These are phyloP conservation scores for Ascodesmis nigricans DNA, from an alignment of 495 filamentous ascomycete genomes.

Conservation along the genomic window DNA sequence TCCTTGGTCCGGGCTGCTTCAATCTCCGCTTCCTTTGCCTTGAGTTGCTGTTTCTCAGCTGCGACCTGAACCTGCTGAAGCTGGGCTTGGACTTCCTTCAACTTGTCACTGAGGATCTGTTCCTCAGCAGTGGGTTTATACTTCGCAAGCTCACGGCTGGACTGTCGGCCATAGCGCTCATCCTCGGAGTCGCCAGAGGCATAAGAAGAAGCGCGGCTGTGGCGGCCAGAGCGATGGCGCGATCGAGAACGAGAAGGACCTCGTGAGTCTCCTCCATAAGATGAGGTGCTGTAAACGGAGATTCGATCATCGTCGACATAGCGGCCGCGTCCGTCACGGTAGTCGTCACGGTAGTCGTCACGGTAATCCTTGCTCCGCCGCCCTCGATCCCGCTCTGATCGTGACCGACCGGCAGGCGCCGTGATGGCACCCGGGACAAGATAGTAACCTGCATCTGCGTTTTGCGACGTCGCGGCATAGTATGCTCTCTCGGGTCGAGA, in stretches of 20 bases:
- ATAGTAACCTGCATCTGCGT: background rate
- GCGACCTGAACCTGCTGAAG: conserved; percentile 13
- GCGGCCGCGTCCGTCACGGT: background rate
- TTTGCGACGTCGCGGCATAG: too few relatives aligned
- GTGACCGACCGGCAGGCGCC: conserved; percentile 1
- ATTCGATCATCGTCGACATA: conserved; percentile 1
- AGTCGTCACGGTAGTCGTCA: too few relatives aligned
- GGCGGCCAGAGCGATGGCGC: background rate
- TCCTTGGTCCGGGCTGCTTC: conserved; percentile 14
- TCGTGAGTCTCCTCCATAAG: conserved; percentile 1
- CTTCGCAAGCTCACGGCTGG: background rate
- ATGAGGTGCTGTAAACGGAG: background rate
- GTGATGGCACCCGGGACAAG: background rate
- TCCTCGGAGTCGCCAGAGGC: background rate
- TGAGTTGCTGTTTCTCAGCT: conserved; percentile 8
- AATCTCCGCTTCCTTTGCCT: conserved; percentile 7
- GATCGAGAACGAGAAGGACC: background rate
- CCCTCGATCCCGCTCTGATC: conserved; percentile 2
- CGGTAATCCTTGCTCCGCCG: background rate
- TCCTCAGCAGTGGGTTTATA: conserved; percentile 1
- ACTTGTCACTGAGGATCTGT: conserved; percentile 9
- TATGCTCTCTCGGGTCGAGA: background rate
- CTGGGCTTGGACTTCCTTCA: conserved; percentile 11
- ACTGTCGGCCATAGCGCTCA: conserved; percentile 1
- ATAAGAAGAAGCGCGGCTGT: conserved; percentile 1